Percentiles rank a stretch among this genome's conserved stretches.
Conservation (phyloP, 495 filamentous ascomycete genomes). For the Daldinia decipiens region DNA sequence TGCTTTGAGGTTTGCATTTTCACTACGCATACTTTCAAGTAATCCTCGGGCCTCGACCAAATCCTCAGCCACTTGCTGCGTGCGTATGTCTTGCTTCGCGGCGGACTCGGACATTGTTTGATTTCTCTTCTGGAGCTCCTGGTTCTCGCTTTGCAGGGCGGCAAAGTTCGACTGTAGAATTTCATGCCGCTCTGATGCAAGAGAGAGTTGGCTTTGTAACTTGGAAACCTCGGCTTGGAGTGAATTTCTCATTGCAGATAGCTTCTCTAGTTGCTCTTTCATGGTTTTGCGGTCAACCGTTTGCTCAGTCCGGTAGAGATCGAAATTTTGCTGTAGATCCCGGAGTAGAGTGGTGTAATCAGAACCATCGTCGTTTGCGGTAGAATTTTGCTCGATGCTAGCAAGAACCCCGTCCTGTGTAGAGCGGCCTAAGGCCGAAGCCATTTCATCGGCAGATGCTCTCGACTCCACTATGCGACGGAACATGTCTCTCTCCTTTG, state of each 20-base stretch:
- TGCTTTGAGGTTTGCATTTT: constrained; percentile 90
- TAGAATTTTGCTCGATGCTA: constrained; percentile 60
- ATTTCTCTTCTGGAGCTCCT: constrained; percentile 81
- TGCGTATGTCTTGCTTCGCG: constrained; percentile 87
- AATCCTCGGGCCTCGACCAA: constrained; percentile 84
- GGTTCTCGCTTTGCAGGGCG: constrained; percentile 83
- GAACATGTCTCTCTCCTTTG: constrained; percentile 97
- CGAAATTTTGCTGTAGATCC: constrained; percentile 89
- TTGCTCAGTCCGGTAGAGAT: constrained; percentile 87
- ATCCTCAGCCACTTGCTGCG: constrained; percentile 93
- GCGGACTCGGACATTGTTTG: constrained; percentile 79
- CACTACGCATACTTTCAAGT: constrained; percentile 86
- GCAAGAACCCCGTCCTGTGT: constrained; percentile 61
- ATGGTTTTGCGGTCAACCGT: constrained; percentile 79
- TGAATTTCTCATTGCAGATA: constrained; percentile 81
- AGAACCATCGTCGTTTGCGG: constrained; percentile 57
- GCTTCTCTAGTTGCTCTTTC: constrained; percentile 84
- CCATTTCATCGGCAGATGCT: constrained; percentile 66
- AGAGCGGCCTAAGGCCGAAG: constrained; percentile 73
- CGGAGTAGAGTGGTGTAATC: constrained; percentile 77
- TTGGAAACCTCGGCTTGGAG: constrained; percentile 82
- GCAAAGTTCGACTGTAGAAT: constrained; percentile 90
- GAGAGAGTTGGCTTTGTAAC: constrained; percentile 80
- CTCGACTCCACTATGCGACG: constrained; percentile 86
- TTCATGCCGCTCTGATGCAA: constrained; percentile 83